Evolutionary conservation across 2,329 filamentous ascomycete species (phyloP).

Genomic region (Fusarium tuaranense): DNA sequence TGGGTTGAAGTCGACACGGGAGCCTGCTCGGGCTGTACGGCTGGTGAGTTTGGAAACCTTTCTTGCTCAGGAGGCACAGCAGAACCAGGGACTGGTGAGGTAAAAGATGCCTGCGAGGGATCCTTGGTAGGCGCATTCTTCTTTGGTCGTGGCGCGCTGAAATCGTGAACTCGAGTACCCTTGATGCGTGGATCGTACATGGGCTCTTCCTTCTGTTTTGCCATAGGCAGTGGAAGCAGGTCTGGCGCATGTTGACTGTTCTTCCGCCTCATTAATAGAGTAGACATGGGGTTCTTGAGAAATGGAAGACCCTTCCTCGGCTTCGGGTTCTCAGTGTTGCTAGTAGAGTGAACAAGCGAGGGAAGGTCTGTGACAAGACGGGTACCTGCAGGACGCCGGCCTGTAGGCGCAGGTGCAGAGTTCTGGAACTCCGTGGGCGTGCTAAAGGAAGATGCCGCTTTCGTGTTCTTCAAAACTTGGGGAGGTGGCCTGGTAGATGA

Average conservation of each 20-base stretch:
- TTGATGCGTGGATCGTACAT: constrained; percentile 73
- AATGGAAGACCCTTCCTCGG: constrained; percentile 68
- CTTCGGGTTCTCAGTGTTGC: constrained; percentile 56
- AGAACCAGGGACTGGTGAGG: constrained; percentile 27
- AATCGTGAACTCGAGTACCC: constrained; percentile 74
- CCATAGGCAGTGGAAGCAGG: constrained; percentile 54
- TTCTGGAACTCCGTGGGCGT: constrained; percentile 63
- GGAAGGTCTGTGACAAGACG: constrained; percentile 55
- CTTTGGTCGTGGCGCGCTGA: constrained; percentile 69
- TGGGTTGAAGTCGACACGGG: constrained; percentile 34
- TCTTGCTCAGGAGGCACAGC: constrained; percentile 31
- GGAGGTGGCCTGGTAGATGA: constrained; percentile 43
- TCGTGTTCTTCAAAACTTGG: constrained; percentile 45
- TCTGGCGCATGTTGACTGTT: constrained; percentile 63
- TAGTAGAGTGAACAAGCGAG: constrained; percentile 44
- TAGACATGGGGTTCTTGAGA: constrained; percentile 70
- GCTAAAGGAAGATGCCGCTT: constrained; percentile 55
- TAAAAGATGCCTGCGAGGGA: constrained; percentile 18
- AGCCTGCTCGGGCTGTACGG: constrained; percentile 12
- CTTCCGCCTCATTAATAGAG: constrained; percentile 67
- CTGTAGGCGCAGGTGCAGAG: constrained; percentile 43
- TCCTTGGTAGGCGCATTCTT: constrained; percentile 40
- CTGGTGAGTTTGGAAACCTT: constrained; percentile 16
- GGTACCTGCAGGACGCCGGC: constrained; percentile 58
- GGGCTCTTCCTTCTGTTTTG: constrained; percentile 56